These are phyloP conservation scores for Schizopora paradoxa DNA, from an alignment of 1,284 basidiomycete genomes.

Conservation along the genomic window DNA sequence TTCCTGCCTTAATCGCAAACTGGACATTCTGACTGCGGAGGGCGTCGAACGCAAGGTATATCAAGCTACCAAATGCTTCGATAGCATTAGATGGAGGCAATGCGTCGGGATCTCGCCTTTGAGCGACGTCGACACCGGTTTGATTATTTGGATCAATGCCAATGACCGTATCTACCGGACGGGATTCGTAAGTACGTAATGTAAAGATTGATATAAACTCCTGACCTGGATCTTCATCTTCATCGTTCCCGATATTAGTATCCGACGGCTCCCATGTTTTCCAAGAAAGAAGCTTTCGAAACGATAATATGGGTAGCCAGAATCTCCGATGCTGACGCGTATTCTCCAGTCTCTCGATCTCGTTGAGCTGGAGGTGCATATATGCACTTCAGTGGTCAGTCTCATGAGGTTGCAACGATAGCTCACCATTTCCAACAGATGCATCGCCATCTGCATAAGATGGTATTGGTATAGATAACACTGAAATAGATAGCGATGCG, in stretches of 20 bases:
- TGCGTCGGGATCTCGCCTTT: conserved; percentile 27
- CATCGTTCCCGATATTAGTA: conserved; percentile 12
- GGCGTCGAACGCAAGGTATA: conserved; percentile 36
- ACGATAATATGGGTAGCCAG: conserved; percentile 33
- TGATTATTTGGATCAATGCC: not conserved
- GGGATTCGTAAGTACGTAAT: not conserved
- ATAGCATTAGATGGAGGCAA: conserved; percentile 28
- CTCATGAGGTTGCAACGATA: not conserved
- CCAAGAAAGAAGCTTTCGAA: conserved; percentile 9
- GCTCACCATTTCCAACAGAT: conserved; percentile 27
- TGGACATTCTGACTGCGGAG: conserved; percentile 54
- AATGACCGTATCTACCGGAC: not conserved
- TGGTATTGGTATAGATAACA: conserved; percentile 31
- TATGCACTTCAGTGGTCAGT: not conserved
- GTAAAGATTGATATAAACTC: not conserved
- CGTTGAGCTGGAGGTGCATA: conserved; percentile 20
- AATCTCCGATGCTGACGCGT: conserved; percentile 28
- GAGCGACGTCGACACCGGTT: not conserved
- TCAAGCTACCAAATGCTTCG: conserved; percentile 43
- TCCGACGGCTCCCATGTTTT: conserved; percentile 22
- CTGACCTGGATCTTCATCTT: conserved; percentile 19
- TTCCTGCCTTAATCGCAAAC: conserved; percentile 75
- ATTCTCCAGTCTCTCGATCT: conserved; percentile 32
- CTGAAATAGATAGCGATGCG: not conserved
- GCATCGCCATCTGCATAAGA: conserved; percentile 33